Evolutionary conservation across 1,139 yeast species (phyloP), one percentile per base, ranked within the genome.

Genomic region (Lodderomyces margitis): DNA sequence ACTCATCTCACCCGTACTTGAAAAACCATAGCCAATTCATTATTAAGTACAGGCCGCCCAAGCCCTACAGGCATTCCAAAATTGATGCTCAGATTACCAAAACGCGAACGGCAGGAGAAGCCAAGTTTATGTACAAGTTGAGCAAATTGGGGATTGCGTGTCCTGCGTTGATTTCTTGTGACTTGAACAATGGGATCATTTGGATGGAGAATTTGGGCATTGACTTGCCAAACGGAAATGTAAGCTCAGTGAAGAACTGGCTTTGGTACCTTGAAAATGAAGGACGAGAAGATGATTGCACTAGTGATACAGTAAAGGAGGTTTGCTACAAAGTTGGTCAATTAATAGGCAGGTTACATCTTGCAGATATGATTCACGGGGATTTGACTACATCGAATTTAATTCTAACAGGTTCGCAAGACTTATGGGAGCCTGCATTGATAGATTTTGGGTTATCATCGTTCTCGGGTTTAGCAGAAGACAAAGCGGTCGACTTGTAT

Each of bases 401-500:
- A 21, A 75, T 94, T 38, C 59, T 91, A 9, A 72, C 71, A 21
- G 40, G 35, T 8, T 34, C 35, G 55, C 58, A 21, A 9, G 28
- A 28, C 17, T 23, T 21, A 21, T 37, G 40, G 40, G 28, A 53
- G 6, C 88, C 95, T 0, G 77, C 73, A 34, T 64, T 92, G 54
- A 94, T 94, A 46, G 99, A 94, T 57, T 92, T 94, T 64, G 99
- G 99, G 0, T 72, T 94, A 15, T 80, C 87, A 5, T 80, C 89
- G n/a, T 81, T 82, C 44, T 81, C 95, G 1, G 76, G 78, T 0
- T 58, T 88, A 48, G 76, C 87, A 0, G 98, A 94, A 55, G 98
- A 92, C 58, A 89, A 88, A 59, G 98, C 98, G 2, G 98, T 94
- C 12, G 99, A 94, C 60, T 62, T 94, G 46, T 94, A 92, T 56